These are phyloP conservation scores for Prosopis cineraria DNA, from an alignment of 306 rosid genomes.

Conservation along the genomic window DNA sequence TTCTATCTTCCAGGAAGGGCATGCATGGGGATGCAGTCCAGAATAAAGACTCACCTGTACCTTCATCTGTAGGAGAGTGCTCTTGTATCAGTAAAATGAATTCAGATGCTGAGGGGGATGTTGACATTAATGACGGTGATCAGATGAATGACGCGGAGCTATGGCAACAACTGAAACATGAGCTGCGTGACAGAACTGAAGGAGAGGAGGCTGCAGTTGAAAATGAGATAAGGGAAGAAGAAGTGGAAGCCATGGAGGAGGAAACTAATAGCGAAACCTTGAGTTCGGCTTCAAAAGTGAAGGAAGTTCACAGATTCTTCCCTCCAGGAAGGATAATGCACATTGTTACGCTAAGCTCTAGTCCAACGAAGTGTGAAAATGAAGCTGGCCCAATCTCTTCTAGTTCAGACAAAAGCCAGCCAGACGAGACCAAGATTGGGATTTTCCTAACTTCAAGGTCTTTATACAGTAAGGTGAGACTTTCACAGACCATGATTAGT, in stretches of 20 bases:
- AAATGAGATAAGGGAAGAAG: conserved; percentile 71
- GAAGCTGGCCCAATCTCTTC: conserved; percentile 50
- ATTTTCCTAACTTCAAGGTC: conserved; percentile 82
- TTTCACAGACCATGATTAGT: conserved; percentile 91
- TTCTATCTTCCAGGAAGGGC: conserved; percentile 47
- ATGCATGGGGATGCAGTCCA: conserved; percentile 41
- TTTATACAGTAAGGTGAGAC: conserved; percentile 78
- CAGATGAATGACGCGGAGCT: conserved; percentile 80
- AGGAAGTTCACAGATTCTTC: conserved; percentile 78
- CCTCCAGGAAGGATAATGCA: conserved; percentile 97
- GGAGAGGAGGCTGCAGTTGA: conserved; percentile 57
- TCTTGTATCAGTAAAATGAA: conserved; percentile 47
- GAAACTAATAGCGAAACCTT: conserved; percentile 51
- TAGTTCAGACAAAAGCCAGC: conserved; percentile 46
- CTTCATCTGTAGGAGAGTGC: conserved; percentile 62
- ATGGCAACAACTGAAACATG: conserved; percentile 94
- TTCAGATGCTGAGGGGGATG: conserved; percentile 38
- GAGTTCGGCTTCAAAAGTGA: conserved; percentile 54
- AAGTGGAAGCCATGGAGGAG: conserved; percentile 63
- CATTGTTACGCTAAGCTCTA: conserved; percentile 51
- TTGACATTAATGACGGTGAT: conserved; percentile 40
- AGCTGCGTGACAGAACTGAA: conserved; percentile 60
- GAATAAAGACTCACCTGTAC: conserved; percentile 56
- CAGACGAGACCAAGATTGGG: conserved; percentile 61
- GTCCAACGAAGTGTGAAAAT: conserved; percentile 41